These are phyloP conservation scores for Gyromitra esculenta DNA, from an alignment of 2,329 filamentous ascomycete species.

Conservation along the genomic window DNA sequence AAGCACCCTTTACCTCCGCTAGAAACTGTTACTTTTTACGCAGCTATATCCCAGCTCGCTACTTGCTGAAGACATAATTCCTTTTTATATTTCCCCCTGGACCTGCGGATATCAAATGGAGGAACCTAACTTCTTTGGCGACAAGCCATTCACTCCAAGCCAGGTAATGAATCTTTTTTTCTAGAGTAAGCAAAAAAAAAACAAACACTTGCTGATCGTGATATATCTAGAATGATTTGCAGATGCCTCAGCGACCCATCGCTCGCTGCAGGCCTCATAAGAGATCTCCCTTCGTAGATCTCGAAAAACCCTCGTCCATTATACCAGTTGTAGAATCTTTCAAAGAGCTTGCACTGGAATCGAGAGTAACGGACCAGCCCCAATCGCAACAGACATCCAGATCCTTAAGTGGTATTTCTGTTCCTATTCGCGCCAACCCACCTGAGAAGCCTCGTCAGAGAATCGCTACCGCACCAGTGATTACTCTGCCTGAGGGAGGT, in stretches of 20 bases:
- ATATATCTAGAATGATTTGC: too few species aligned
- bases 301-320: not conserved
- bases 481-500: not conserved
- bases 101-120: too few species aligned
- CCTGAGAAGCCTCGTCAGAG: not conserved
- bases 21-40: too few species aligned
- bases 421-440: not conserved
- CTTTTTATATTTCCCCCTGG: too few species aligned
- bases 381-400: not conserved
- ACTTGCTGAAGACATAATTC: too few species aligned
- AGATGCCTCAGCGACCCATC: not conserved
- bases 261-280: not conserved
- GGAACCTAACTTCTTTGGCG: too few species aligned
- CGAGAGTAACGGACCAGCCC: not conserved
- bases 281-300: not conserved
- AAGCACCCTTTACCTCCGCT: too few species aligned
- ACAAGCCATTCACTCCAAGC: too few species aligned
- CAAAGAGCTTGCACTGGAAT: not conserved
- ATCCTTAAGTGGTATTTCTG: not conserved
- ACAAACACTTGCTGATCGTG: too few species aligned
- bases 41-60: too few species aligned
- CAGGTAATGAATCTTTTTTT: too few species aligned
- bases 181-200: too few species aligned
- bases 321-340: not conserved
- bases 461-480: not conserved